A percentile compares a stretch with the other conserved stretches of the same genome.
These are phyloP conservation scores for Talaromyces sp. DNA, from an alignment of 2,329 filamentous ascomycete genomes.

Conservation along the genomic window DNA sequence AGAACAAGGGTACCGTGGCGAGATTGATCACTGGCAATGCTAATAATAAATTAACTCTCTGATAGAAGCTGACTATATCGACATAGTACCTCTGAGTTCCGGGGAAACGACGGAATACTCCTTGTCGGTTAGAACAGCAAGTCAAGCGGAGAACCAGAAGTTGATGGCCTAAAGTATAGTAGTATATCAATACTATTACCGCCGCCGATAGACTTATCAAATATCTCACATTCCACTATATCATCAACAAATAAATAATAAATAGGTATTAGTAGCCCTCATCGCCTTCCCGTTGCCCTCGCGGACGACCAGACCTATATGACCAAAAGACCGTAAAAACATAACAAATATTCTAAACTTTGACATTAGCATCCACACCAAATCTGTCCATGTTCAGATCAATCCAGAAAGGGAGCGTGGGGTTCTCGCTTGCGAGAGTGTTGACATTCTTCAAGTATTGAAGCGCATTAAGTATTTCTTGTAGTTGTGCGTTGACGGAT, in stretches of 20 bases:
- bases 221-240: background rate
- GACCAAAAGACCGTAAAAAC: background rate
- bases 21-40: background rate
- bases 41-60: background rate
- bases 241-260: background rate
- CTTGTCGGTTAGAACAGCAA: background rate
- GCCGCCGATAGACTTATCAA: background rate
- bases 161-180: background rate
- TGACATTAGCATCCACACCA: background rate
- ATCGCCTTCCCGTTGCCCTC: background rate
- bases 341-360: background rate
- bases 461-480: slow-evolving; percentile 21
- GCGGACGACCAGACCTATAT: background rate
- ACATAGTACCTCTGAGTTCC: background rate
- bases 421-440: slow-evolving; percentile 21
- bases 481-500: slow-evolving; percentile 17
- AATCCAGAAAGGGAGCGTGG: slow-evolving; percentile 10
- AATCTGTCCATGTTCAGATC: slow-evolving; percentile 15
- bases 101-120: background rate
- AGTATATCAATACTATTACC: background rate
- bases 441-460: slow-evolving; percentile 22
- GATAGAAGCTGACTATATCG: background rate
- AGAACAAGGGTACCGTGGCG: background rate
- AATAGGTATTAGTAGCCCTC: background rate
- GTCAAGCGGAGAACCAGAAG: background rate